Evolutionary conservation across 1,284 basidiomycete species (phyloP), one percentile per base, ranked within the genome.

Genomic region (Boletus sp.): DNA sequence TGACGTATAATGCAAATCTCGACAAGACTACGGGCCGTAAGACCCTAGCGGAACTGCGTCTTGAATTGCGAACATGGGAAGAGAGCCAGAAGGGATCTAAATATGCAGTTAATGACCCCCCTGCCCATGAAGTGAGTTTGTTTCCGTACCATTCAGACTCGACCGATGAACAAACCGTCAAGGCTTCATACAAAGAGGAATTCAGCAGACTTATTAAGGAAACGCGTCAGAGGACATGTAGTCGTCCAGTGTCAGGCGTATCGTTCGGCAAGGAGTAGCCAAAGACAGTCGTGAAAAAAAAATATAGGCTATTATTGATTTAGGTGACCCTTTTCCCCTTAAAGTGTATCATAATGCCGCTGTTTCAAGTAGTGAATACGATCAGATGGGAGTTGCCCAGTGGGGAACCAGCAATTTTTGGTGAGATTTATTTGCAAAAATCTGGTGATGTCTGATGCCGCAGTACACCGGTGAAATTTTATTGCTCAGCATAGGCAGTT

Each of bases 1-100:
- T 78, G 59, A 57, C 84, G 33, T 82, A 75, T 58, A 88, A 88
- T 52, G 77, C 84, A 17, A 88, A 88, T 60, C 68, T 85, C 8
- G 86, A 88, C 64, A 76, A 75, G 50, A 69, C 71, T n/a, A 48
- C 57, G 16, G 68, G 74, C 38, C 73, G 82, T 23, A 77, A 75
- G 59, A 69, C 70, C n/a, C 57, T 69, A 36, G 53, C 62, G 1
- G 75, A 77, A 36, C 70, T 88, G 9, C 68, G 72, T 34, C 61
- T 59, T 42, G 82, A 84, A 22, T 59, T 88, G 53, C 74, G 69
- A 53, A 69, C 68, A 54, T 82, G 80, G 79, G 84, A 87, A 55
- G 76, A 78, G 17, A 69, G 72, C 10, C 66, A 60, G 44, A 59
- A 52, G 35, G 50, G 36, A 34, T 32, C 49, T 57, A 79, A 76